phyloP scores from a whole-genome alignment of 495 filamentous ascomycete genomes.

The Penicillium arizonense region DNA sequence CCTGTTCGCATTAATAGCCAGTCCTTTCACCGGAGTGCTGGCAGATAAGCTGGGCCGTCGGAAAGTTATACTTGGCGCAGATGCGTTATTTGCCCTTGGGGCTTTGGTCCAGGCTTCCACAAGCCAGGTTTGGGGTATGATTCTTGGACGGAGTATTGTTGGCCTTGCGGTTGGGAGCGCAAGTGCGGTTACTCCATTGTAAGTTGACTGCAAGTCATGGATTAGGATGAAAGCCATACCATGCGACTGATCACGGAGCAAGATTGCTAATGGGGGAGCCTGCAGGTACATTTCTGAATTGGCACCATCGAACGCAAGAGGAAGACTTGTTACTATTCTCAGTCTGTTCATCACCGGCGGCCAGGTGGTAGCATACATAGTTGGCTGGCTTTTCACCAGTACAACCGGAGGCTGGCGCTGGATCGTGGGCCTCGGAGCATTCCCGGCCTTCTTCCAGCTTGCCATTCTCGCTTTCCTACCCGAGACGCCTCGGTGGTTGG shows the following conservation, averaged over 20 bases:
- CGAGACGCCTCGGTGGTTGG: slow-evolving; percentile 85
- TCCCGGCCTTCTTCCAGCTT: slow-evolving; percentile 72
- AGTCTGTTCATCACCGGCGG: slow-evolving; percentile 81
- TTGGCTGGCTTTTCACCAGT: slow-evolving; percentile 65
- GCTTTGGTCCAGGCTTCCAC: slow-evolving; percentile 68
- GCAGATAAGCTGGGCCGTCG: slow-evolving; percentile 76
- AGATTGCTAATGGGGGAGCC: not conserved
- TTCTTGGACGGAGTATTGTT: slow-evolving; percentile 74
- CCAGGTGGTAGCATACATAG: slow-evolving; percentile 80
- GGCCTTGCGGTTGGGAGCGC: slow-evolving; percentile 81
- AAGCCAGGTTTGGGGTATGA: slow-evolving; percentile 66
- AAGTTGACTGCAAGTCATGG: slow-evolving; percentile 17
- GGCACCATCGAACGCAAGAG: slow-evolving; percentile 70
- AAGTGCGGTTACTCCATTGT: slow-evolving; percentile 78
- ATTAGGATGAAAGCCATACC: no score
- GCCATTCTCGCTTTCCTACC: slow-evolving; percentile 66
- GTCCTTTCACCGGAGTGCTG: slow-evolving; percentile 71
- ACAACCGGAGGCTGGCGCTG: slow-evolving; percentile 74
- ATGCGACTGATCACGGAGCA: not conserved
- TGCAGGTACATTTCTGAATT: slow-evolving; percentile 77
- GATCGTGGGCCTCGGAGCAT: slow-evolving; percentile 83
- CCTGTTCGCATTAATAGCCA: slow-evolving; percentile 73
- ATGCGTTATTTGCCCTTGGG: slow-evolving; percentile 72
- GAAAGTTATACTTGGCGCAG: slow-evolving; percentile 74
- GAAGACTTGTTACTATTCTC: slow-evolving; percentile 73